Base-by-base conservation (phyloP, 768 basidiomycete species). In the Pulveroboletus sp. region DNA sequence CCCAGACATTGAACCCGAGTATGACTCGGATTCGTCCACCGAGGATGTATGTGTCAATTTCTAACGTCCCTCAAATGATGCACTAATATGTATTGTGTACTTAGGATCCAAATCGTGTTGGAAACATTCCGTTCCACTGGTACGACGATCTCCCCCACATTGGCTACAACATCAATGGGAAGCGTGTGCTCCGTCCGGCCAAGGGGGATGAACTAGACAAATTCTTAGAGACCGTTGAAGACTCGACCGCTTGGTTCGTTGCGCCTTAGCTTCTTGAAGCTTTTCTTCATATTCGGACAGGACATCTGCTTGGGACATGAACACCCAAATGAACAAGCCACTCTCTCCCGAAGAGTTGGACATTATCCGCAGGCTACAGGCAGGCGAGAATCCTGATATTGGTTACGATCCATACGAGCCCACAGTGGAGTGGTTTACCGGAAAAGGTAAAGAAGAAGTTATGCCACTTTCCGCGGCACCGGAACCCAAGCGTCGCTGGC, bases 121-220 rank as follows among this genome's bases (percentile, higher is more conserved):
- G 96, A 46, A 80, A 95, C 69, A 75, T 99, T 54, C 96, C 96
- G 40, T 86, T 88, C 79, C 93, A 99, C 63, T 99, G 95, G 93
- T 99, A 99, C 68, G 96, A 98, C 66, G 94, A 98, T 74, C 75
- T 99, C 58, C 96, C 96, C n/a, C 96, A 99, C 70, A 80, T 99
- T 64, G 96, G 96, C 40, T 99, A 99, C 71, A 82, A 93, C 68
- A 84, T 98, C 59, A 82, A 93, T 66, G 96, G 96, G 47, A 95
- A 92, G 72, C 86, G 86, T 66, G 84, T 99, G 42, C 78, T 98
- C 55, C 86, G 93, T 46, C 94, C 96, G 11, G 95, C 93, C 38
- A 84, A 86, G 59, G 93, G 93, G 39, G 96, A 99, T 63, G 96
- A 98, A 68, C 73, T 99, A 46, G 96, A 99, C 75, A 96, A 90